Conservation (phyloP, 306 rosid species). For the Vigna unguiculata region DNA sequence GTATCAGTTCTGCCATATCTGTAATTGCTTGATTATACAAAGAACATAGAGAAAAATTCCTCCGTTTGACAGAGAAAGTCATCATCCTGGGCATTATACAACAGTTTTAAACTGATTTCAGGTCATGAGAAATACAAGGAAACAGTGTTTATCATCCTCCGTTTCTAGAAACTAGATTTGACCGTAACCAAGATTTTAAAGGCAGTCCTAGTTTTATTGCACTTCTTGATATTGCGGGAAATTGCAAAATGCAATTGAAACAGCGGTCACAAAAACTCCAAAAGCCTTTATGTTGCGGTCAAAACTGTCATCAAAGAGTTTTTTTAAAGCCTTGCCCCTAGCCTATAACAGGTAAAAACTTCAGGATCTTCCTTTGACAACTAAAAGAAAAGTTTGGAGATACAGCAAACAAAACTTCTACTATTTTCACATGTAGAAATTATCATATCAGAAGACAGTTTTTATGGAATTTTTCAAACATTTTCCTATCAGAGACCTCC, state of each 20-base stretch:
- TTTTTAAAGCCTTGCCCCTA: background rate
- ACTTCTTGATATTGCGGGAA: too few species aligned
- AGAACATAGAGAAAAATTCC: background rate
- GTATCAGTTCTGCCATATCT: background rate
- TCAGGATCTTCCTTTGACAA: background rate
- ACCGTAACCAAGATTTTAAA: background rate
- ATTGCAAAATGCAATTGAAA: too few species aligned
- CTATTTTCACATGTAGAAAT: background rate
- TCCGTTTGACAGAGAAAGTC: background rate
- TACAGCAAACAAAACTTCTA: background rate
- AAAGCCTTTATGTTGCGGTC: too few species aligned
- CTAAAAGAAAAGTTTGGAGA: background rate
- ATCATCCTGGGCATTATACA: background rate
- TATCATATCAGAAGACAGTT: background rate
- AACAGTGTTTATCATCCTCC: background rate
- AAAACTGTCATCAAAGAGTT: too few species aligned
- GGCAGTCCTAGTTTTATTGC: too few species aligned
- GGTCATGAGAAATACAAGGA: background rate
- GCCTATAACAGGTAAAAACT: background rate
- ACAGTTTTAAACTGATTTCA: background rate
- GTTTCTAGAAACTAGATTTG: background rate
- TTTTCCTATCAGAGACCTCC: background rate
- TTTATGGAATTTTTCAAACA: background rate
- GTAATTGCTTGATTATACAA: slow-evolving; percentile 1
- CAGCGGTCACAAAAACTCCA: too few species aligned